Evolutionary conservation across 169 alveolate species (phyloP), one percentile per base, ranked within the genome.

Genomic region (Plasmodium falciparum): DNA sequence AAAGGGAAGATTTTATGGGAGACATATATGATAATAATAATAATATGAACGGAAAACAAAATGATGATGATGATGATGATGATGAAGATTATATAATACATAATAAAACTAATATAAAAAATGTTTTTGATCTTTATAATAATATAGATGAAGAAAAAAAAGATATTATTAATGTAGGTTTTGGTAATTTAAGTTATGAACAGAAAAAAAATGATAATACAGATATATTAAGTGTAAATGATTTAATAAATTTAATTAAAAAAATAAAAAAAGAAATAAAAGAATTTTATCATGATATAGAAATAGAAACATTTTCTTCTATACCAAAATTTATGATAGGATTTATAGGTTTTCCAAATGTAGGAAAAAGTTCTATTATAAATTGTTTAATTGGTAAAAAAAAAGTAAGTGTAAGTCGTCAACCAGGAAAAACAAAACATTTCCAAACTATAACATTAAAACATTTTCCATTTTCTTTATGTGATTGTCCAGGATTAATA

Each of bases 281-380:
- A 52, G 49, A 62, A n/a, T 33, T 33, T 11, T 80, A 76, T 73
- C 74, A 75, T 39, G 91, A 76, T 13, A 59, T 83, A 15, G 90
- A 89, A 63, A 49, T 62, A 76, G 86, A 29, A 71, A 80, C 70
- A 20, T 69, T 59, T 61, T 22, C 54, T 11, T 22, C 54, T n/a
- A 67, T 63, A 8, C 95, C 95, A 15, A 45, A 94, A 29, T 88
- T 94, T 39, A 95, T 95, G 62, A 97, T 98, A 17, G 99, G 99
- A 15, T 96, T 97, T 94, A 98, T 98, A 7, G 99, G 99, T n/a
- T 98, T 96, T 92, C 99, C 99, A 13, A 99, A 99, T 92, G 99
- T 99, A n/a, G 99, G 99, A 33, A 99, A 99, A 93, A 97, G 99
- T 54, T 98, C 99, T 20, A 97, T 99, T 52, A 98, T 99, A 62